A percentile compares a stretch with the other conserved stretches of the same genome.
phyloP scores from a whole-genome alignment of 768 basidiomycete genomes.

The Amanita muscaria region DNA sequence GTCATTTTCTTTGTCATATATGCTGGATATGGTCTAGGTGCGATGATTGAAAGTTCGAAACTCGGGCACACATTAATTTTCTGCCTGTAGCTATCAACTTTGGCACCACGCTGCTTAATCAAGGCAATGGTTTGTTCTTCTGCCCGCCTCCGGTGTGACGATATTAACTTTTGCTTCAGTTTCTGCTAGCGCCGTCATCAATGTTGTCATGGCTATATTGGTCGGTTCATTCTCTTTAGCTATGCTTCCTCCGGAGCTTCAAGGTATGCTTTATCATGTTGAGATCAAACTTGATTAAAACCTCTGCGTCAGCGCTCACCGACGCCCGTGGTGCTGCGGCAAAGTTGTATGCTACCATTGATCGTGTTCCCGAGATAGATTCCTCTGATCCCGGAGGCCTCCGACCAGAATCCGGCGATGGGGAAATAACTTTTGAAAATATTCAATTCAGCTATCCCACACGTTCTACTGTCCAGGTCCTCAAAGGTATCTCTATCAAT shows the following conservation, averaged over 20 bases:
- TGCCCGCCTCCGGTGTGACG: neutral
- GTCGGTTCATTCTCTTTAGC: slow-evolving; percentile 90
- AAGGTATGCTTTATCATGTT: slow-evolving; percentile 30
- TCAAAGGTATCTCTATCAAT: slow-evolving; percentile 55
- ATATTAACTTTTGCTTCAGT: slow-evolving; percentile 29
- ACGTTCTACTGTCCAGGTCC: slow-evolving; percentile 66
- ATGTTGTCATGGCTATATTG: slow-evolving; percentile 75
- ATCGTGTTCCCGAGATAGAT: slow-evolving; percentile 82
- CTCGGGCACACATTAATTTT: neutral
- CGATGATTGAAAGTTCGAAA: slow-evolving; percentile 15
- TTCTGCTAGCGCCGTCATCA: slow-evolving; percentile 65
- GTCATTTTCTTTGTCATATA: slow-evolving; percentile 84
- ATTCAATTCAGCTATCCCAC: slow-evolving; percentile 84
- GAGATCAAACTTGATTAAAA: neutral
- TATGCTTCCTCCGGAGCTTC: slow-evolving; percentile 77
- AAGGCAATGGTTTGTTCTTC: slow-evolving; percentile 37
- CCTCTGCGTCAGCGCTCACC: slow-evolving; percentile 46
- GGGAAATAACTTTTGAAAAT: slow-evolving; percentile 63
- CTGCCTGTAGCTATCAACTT: slow-evolving; percentile 67
- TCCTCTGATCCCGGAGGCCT: slow-evolving; percentile 59
- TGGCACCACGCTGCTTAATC: slow-evolving; percentile 77
- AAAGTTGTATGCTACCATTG: slow-evolving; percentile 82
- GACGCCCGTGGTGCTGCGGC: slow-evolving; percentile 79
- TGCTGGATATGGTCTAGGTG: slow-evolving; percentile 61
- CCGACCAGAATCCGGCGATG: slow-evolving; percentile 58